Evolutionary conservation across 2,329 filamentous ascomycete genomes (phyloP), one percentile per base, ranked within the genome.

Genomic region (Penicillium sp.): DNA sequence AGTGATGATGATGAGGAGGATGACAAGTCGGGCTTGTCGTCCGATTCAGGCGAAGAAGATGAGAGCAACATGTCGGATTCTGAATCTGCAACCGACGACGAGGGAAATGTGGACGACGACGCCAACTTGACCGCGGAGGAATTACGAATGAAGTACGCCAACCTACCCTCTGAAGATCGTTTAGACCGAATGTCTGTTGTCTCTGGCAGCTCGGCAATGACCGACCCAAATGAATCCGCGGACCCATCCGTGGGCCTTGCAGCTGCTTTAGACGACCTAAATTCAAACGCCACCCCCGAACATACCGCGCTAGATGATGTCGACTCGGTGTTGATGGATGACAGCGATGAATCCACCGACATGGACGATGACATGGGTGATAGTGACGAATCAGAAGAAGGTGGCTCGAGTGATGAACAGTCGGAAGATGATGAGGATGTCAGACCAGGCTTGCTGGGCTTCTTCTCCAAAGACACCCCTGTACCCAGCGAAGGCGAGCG

Each of bases 21-120:
- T 43, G 57, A 36, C 12, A 63, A 58, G 14, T 61, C 61, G 1
- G 63, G 64, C 45, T 58, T 56, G 28, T 50, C 42, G 9, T 87
- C 84, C 53, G 77, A 84, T 49, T 88, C 84, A 0, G 86, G 86
- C 53, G 62, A 62, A 28, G 77, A 77, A 13, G 75, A 77, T 27
- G 80, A 77, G 50, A 71, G 68, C 38, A 78, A 79, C 29, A 79
- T 65, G 76, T 78, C 56, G 63, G 76, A 57, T 58, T 76, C 55
- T 44, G 69, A 56, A 60, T 73, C 67, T 25, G 75, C 76, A 25
- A 67, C 65, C 10, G 77, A 72, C 33, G 64, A 68, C 22, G 67
- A 67, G 33, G 61, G 68, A 12, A 66, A 58, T 28, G 49, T 61
- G 31, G 67, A 74, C 55, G 68, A 73, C 50, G 75, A 78, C 58